Base-by-base conservation (phyloP, 441 rosid species). In the Sinapis alba region DNA sequence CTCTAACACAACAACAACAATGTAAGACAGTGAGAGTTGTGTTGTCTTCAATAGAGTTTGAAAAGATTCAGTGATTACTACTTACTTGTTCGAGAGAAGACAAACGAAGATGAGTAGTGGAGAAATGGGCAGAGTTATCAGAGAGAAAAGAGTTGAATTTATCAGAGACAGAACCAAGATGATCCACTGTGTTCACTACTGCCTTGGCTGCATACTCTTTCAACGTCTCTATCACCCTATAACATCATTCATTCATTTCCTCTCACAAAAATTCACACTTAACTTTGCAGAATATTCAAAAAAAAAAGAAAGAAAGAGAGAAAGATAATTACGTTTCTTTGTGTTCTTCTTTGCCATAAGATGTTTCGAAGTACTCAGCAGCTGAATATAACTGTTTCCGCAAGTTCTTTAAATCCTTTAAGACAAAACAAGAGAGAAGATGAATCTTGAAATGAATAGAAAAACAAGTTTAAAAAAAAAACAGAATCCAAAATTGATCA, bases 71-170 rank as follows among this genome's bases (percentile, higher is more conserved):
- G 57, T 11, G 32, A 16, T 45, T 45, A 15, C 1, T 58, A 90
- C 97, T 92, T 91, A 95, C 99, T 94, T 91, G 94, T 77, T 86
- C 87, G 27, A 85, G 57, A 83, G 94, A 84, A 78, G 84, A 83
- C 57, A 96, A 69, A 16, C 79, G 87, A 51, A 86, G 87, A 26
- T 80, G 87, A 27, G 87, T 75, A 34, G 75, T 83, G 61, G 90
- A 88, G 82, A 83, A 77, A 62, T 87, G 88, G 28, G 76, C 78
- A 16, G 85, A 71, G 66, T 86, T 86, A 51, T 89, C 90, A 62
- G 88, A 83, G 54, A 91, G 69, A 61, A 86, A 79, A n/a, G 76
- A 38, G 82, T 84, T 86, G 41, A 93, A 82, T 83, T 93, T 93
- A 83, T 63, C 85, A 7, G 97, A 90, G 28, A 91, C 93, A 32